Evolutionary conservation across 164 flowering plant genomes (phyloP), one percentile per base, ranked within the genome.

Genomic region (Aristolochia contorta): DNA sequence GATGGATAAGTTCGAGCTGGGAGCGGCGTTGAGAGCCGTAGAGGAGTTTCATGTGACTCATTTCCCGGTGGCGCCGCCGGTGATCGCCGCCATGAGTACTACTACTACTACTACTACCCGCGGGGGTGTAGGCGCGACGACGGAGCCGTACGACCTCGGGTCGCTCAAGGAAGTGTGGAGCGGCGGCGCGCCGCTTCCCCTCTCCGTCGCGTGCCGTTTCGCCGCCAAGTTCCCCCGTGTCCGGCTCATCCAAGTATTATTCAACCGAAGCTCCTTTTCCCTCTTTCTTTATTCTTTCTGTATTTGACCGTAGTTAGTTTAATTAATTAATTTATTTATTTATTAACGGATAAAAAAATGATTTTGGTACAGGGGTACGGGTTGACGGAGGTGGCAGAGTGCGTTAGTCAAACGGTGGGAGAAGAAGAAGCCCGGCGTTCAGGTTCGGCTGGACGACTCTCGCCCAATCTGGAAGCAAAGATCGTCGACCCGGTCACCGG

Each of bases 311-410:
- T n/a, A n/a, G n/a, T 27, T 27, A 2, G 30, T 27, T 27, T 27
- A 27, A 27, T 27, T 27, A 27, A 27, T 2, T 27, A 27, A n/a
- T n/a, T n/a, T n/a, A n/a, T n/a, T n/a, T n/a, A n/a, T n/a, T n/a
- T n/a, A n/a, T n/a, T n/a, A n/a, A n/a, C n/a, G n/a, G n/a, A n/a
- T n/a, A n/a, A n/a, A n/a, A n/a, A n/a, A n/a, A n/a, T n/a, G n/a
- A n/a, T n/a, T n/a, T n/a, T n/a, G n/a, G n/a, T 12, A 12, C 78
- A 93, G 98, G 98, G 98, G 0, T 93, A 86, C 53, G 98, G 98
- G 6, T 87, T 93, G 98, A 93, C 98, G 0, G 98, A 93, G 67
- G 94, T 91, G 0, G 98, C 97, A 14, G 91, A 94, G 12, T 85
- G 89, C 56, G 54, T 92, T 54, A 91, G 90, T 6, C 89, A 89